Conservation (phyloP, 768 basidiomycete genomes). For the Candolleomyces eurysporus region DNA sequence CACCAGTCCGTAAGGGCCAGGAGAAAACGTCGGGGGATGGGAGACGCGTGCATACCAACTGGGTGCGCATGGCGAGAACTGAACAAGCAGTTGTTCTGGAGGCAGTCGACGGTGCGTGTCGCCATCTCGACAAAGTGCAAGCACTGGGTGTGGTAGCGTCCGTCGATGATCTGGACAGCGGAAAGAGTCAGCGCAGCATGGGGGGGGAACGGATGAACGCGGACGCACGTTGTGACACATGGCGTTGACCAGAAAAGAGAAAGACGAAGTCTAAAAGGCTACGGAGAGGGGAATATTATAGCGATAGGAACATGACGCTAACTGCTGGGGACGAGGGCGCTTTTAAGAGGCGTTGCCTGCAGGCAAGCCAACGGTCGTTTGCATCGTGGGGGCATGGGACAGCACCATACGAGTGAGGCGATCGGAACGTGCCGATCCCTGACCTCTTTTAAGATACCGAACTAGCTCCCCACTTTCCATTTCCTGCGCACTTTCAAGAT, state of each 20-base stretch:
- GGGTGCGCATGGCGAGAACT: conserved; percentile 62
- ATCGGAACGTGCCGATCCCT: conserved; percentile 33
- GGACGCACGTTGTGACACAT: conserved; percentile 77
- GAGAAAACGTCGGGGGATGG: not conserved
- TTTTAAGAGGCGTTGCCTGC: conserved; percentile 27
- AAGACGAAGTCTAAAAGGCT: conserved; percentile 16
- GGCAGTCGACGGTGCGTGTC: conserved; percentile 66
- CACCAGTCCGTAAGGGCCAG: not conserved
- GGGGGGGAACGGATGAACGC: not conserved
- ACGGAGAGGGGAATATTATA: conserved; percentile 18
- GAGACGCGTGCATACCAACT: conserved; percentile 36
- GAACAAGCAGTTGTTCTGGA: conserved; percentile 63
- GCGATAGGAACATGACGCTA: conserved; percentile 23
- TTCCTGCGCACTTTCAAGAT: conserved; percentile 1
- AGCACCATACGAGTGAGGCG: conserved; percentile 33
- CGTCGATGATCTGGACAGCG: conserved; percentile 67
- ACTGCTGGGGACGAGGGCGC: conserved; percentile 13
- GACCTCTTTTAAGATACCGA: conserved; percentile 5
- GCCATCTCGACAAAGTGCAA: conserved; percentile 74
- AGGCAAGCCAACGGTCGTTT: conserved; percentile 39
- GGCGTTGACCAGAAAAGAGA: conserved; percentile 13
- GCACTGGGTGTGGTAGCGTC: conserved; percentile 67
- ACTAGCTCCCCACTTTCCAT: conserved; percentile 4
- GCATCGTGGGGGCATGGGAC: conserved; percentile 18
- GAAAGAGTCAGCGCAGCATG: conserved; percentile 1